phyloP scores from a whole-genome alignment of 1,139 yeast genomes.

The Yamadazyma kanchanaburiensis region DNA sequence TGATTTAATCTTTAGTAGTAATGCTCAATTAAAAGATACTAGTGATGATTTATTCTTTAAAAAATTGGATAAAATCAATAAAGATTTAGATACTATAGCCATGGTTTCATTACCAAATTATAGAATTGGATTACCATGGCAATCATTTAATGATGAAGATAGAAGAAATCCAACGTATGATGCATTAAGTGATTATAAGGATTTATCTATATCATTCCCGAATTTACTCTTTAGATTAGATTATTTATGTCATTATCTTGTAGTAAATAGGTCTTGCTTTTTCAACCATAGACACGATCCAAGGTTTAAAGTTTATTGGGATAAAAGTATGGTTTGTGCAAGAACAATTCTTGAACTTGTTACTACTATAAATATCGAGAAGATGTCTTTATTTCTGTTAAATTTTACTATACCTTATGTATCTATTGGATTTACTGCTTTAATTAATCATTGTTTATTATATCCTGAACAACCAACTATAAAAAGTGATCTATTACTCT shows the following conservation, averaged over 20 bases:
- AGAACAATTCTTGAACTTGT: slow-evolving; percentile 27
- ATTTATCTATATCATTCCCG: slow-evolving; percentile 12
- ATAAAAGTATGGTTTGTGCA: slow-evolving; percentile 27
- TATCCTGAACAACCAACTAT: slow-evolving; percentile 19
- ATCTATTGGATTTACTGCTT: slow-evolving; percentile 28
- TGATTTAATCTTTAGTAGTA: slow-evolving; percentile 13
- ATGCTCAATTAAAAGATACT: slow-evolving; percentile 10
- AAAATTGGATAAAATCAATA: slow-evolving; percentile 11
- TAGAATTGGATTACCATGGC: slow-evolving; percentile 12
- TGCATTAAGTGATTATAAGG: neutral
- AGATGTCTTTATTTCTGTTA: slow-evolving; percentile 18
- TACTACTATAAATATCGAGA: slow-evolving; percentile 14
- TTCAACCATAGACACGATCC: slow-evolving; percentile 13
- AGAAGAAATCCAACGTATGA: neutral
- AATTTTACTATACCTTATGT: slow-evolving; percentile 34
- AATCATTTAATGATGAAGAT: neutral
- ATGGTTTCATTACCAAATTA: slow-evolving; percentile 17
- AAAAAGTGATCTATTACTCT: slow-evolving; percentile 23
- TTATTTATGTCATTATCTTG: slow-evolving; percentile 31
- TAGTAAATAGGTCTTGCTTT: slow-evolving; percentile 27
- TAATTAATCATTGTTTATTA: slow-evolving; percentile 27
- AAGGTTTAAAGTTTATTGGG: slow-evolving; percentile 14
- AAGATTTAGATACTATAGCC: slow-evolving; percentile 15
- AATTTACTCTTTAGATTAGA: slow-evolving; percentile 17
- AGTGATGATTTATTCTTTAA: slow-evolving; percentile 6